phyloP scores from a whole-genome alignment of 164 flowering plant species.

The Tinospora cordifolia region DNA sequence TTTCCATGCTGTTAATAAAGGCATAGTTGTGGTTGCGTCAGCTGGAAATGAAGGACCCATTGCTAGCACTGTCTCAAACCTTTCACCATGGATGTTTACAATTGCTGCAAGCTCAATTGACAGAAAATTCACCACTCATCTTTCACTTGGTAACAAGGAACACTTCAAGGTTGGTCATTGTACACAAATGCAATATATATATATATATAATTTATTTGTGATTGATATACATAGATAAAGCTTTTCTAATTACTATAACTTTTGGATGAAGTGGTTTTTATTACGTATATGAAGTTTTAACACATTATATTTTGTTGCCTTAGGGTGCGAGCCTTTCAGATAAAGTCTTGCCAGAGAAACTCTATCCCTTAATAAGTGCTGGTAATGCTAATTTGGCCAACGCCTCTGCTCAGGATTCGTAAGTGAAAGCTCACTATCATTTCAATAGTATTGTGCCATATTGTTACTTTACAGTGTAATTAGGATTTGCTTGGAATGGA shows the following conservation, averaged over 20 bases:
- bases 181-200: too few species aligned
- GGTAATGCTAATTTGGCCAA: conserved; percentile 27
- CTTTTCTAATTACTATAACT: too few species aligned
- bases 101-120: conserved; percentile 71
- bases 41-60: conserved; percentile 61
- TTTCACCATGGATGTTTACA: conserved; percentile 61
- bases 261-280: too few species aligned
- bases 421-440: conserved; percentile 13
- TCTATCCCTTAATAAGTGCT: conserved; percentile 33
- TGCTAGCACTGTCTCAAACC: conserved; percentile 32
- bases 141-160: conserved; percentile 37
- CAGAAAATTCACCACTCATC: conserved; percentile 32
- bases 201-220: too few species aligned
- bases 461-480: neutral
- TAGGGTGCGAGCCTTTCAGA: conserved; percentile 52
- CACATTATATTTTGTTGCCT: neutral
- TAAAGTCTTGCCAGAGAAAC: conserved; percentile 28
- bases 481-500: too few species aligned
- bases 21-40: conserved; percentile 44
- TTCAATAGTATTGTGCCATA: too few species aligned
- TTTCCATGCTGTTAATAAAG: conserved; percentile 55
- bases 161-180: conserved; percentile 20
- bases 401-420: conserved; percentile 35
- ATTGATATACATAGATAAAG: too few species aligned
- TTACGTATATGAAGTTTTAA: too few species aligned